Evolutionary conservation across 108 stramenopile species (phyloP).

Genomic region (Discostella pseudostelligera): DNA sequence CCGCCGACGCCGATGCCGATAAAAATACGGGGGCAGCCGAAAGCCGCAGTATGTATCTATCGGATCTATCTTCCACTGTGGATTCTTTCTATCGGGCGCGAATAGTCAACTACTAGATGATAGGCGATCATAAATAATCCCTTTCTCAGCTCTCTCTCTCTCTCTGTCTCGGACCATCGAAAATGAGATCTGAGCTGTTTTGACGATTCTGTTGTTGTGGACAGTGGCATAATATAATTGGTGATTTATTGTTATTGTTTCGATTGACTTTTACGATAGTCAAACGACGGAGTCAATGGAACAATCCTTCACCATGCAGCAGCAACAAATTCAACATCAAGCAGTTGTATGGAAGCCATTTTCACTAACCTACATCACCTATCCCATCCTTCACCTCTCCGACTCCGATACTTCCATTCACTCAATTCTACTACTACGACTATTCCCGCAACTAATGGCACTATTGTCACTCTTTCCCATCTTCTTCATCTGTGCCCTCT

Average conservation of each 20-base stretch:
- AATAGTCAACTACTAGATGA: too few species aligned
- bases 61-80: too few species aligned
- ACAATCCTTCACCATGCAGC: neutral
- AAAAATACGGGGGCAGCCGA: too few species aligned
- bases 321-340: neutral
- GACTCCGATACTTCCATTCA: neutral
- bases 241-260: too few species aligned
- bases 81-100: too few species aligned
- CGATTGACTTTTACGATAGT: neutral
- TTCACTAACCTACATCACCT: slow-evolving; percentile 39
- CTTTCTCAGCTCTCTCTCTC: too few species aligned
- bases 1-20: too few species aligned
- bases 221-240: neutral
- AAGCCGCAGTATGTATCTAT: too few species aligned
- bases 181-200: too few species aligned
- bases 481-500: slow-evolving; percentile 27
- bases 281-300: neutral
- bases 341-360: slow-evolving; percentile 18
- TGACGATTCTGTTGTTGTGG: too few species aligned
- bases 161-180: too few species aligned
- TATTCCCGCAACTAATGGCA: slow-evolving; percentile 18
- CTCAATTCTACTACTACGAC: neutral
- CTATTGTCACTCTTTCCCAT: slow-evolving; percentile 31
- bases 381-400: slow-evolving; percentile 10
- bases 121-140: too few species aligned